Conservation (phyloP, 1,284 basidiomycete species). For the Heterobasidion occidentale region DNA sequence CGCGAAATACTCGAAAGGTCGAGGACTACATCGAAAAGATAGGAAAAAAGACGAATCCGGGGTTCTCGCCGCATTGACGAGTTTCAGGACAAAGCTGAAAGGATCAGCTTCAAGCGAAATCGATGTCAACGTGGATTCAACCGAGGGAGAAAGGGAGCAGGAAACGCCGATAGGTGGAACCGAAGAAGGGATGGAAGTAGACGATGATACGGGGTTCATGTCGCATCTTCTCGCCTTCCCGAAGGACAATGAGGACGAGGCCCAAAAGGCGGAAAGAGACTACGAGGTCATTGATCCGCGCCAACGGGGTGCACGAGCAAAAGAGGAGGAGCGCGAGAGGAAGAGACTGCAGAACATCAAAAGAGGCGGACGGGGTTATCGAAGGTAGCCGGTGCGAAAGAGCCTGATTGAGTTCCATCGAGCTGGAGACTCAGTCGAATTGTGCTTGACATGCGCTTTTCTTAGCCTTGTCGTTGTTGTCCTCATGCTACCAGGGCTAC, state of each 20-base stretch:
- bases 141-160: constrained; percentile 16
- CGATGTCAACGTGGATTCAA: constrained; percentile 14
- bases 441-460: background rate
- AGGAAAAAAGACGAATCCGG: constrained; percentile 70
- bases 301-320: constrained; percentile 57
- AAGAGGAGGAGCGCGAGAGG: constrained; percentile 65
- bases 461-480: no score
- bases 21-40: constrained; percentile 54
- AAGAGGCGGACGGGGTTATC: constrained; percentile 1
- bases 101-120: constrained; percentile 27
- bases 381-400: background rate
- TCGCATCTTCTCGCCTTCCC: constrained; percentile 70
- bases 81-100: constrained; percentile 67
- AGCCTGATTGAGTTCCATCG: background rate
- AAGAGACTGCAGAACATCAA: constrained; percentile 32
- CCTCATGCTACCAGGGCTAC: no score
- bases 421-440: constrained; percentile 10
- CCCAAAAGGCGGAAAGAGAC: constrained; percentile 76
- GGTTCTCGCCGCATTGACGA: constrained; percentile 61
- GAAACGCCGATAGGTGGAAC: constrained; percentile 22
- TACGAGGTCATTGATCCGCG: constrained; percentile 86
- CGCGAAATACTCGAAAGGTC: constrained; percentile 66
- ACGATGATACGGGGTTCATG: constrained; percentile 77
- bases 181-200: constrained; percentile 66
- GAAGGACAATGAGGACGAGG: constrained; percentile 72